Conservation (phyloP, 2,329 filamentous ascomycete genomes). For the Incumbomyces delicatus region DNA sequence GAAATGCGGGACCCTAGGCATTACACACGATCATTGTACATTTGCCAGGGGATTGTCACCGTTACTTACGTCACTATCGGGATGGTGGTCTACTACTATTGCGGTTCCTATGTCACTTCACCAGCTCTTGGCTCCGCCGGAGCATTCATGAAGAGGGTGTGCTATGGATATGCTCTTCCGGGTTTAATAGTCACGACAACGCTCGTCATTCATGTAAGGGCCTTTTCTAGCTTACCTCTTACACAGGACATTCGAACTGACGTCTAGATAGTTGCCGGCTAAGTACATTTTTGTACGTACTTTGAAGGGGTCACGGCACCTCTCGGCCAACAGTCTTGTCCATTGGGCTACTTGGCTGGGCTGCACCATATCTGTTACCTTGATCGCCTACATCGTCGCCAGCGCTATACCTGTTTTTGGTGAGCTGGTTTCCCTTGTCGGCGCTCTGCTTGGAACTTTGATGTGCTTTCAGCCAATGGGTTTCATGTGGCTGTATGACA, state of each 20-base stretch:
- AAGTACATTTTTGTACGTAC: conserved; percentile 29
- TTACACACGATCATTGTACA: conserved; percentile 32
- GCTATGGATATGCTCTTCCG: conserved; percentile 28
- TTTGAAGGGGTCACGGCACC: conserved; percentile 24
- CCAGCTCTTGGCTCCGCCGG: conserved; percentile 27
- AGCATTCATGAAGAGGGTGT: conserved; percentile 23
- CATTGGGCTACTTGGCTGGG: conserved; percentile 45
- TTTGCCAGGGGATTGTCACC: conserved; percentile 26
- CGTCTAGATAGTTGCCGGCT: conserved; percentile 19
- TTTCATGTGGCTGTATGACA: conserved; percentile 44
- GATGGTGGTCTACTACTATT: conserved; percentile 27
- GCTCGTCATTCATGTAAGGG: conserved; percentile 25
- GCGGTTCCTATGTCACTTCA: conserved; percentile 25
- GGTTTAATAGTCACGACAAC: conserved; percentile 30
- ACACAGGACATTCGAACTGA: too few species aligned
- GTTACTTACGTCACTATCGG: conserved; percentile 26
- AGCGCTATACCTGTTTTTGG: conserved; percentile 48
- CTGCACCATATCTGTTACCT: conserved; percentile 34
- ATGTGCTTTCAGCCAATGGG: conserved; percentile 41
- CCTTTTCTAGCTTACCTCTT: background rate
- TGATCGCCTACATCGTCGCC: conserved; percentile 42
- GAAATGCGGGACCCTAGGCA: conserved; percentile 26
- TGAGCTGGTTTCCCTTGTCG: conserved; percentile 26
- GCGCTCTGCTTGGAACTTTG: conserved; percentile 33
- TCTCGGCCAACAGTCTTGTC: conserved; percentile 40